Percentiles rank a stretch among this genome's conserved stretches.
Evolutionary conservation across 139 green algal species (phyloP).

Genomic region (Chara braunii): DNA sequence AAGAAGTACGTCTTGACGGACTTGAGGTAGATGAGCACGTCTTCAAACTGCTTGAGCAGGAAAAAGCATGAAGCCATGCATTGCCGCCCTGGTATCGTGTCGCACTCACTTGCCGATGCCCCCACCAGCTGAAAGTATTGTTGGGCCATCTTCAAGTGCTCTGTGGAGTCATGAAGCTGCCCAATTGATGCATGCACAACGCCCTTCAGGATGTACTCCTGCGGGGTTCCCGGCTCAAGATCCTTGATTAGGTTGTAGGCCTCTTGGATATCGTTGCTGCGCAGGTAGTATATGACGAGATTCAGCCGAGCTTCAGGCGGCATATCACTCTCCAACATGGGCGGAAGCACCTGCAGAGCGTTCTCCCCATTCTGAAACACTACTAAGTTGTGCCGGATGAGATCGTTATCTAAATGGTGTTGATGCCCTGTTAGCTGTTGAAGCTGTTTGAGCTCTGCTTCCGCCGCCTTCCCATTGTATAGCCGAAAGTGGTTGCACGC

Average conservation of each 20-base stretch:
- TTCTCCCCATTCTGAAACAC: slow-evolving; percentile 67
- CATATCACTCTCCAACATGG: slow-evolving; percentile 54
- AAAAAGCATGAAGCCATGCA: slow-evolving; percentile 79
- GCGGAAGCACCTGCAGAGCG: slow-evolving; percentile 55
- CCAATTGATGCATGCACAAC: slow-evolving; percentile 63
- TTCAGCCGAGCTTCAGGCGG: slow-evolving; percentile 71
- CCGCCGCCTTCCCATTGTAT: slow-evolving; percentile 62
- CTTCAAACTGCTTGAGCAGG: slow-evolving; percentile 67
- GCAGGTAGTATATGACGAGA: slow-evolving; percentile 71
- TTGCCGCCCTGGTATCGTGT: slow-evolving; percentile 78
- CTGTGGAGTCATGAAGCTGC: slow-evolving; percentile 49
- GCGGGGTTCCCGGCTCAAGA: slow-evolving; percentile 61
- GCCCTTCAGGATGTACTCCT: slow-evolving; percentile 78
- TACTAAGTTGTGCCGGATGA: slow-evolving; percentile 71
- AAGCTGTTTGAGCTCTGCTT: slow-evolving; percentile 56
- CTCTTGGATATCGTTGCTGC: slow-evolving; percentile 50
- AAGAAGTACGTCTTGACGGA: slow-evolving; percentile 30
- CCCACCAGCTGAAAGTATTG: slow-evolving; percentile 76
- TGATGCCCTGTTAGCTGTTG: slow-evolving; percentile 22
- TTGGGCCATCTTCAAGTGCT: slow-evolving; percentile 66
- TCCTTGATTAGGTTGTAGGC: slow-evolving; percentile 65
- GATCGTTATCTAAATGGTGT: slow-evolving; percentile 52
- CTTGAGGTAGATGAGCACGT: slow-evolving; percentile 58
- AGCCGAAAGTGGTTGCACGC: slow-evolving; percentile 55
- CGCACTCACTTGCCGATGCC: slow-evolving; percentile 59